Base-by-base conservation (phyloP, 805 yeast genomes). In the Priceomyces fermenticarens region DNA sequence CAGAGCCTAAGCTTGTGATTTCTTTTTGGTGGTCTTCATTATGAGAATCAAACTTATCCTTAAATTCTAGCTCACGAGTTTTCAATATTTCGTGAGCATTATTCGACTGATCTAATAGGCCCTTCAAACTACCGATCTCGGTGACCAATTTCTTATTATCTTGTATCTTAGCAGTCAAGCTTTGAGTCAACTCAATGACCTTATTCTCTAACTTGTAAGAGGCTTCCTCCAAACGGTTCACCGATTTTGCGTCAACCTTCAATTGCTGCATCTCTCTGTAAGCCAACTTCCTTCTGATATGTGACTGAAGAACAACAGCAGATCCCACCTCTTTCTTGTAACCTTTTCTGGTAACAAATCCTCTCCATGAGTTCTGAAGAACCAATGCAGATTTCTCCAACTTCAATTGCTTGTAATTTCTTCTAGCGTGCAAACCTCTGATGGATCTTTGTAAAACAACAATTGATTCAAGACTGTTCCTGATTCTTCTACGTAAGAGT, bases 171-270 rank as follows among this genome's bases (percentile, higher is more conserved):
- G 81, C 66, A 0, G 96, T 80, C 45, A 91, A 72, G 10, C 84
- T 77, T 57, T 91, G 95, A 3, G 97, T 91, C 52, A 93, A 78
- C 63, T 90, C 95, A 49, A 93, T 89, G n/a, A 95, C 97, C 73
- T 95, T 93, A 65, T 93, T 93, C 64, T 93, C 99, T 55, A 95
- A 77, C 60, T 85, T 81, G 67, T 88, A 93, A 54, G 95, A 89
- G 30, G 88, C 95, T 61, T 91, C 96, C 63, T 88, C 81, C 70
- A 88, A 77, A 58, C 85, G 95, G 59, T 84, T 83, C 34, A 88
- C 95, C 11, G 96, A 88, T 60, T 88, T 88, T 25, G 97, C 96
- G 49, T 93, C 98, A n/a, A 75, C 75, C 59, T 80, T 86, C 61
- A 88, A 71, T 42, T 72, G 65, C 47, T 69, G 66, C 52, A 87